Conservation (phyloP, 2,329 filamentous ascomycete genomes). For the Colletotrichum liaoningense region DNA sequence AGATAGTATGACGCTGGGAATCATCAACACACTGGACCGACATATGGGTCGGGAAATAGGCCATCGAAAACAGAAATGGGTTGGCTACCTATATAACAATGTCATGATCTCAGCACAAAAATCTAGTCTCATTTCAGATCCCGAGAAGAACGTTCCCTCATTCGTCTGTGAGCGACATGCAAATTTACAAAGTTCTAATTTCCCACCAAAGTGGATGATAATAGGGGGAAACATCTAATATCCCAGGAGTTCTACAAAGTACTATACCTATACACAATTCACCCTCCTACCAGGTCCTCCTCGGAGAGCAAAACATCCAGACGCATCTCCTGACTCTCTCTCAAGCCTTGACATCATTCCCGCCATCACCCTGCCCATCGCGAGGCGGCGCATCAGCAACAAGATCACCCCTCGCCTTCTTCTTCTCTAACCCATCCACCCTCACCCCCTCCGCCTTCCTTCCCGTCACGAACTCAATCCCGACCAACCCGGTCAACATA, state of each 20-base stretch:
- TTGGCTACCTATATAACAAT: not conserved
- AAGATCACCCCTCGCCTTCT: constrained; percentile 5
- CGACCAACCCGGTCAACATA: constrained; percentile 58
- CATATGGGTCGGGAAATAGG: not conserved
- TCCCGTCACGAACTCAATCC: constrained; percentile 46
- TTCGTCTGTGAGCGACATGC: not conserved
- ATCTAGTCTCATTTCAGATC: not conserved
- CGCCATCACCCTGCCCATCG: not conserved
- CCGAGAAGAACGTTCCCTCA: not conserved
- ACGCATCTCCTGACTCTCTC: not conserved
- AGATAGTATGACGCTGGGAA: not conserved
- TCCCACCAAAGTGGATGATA: not conserved
- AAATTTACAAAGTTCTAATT: not conserved
- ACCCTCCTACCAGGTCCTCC: not conserved
- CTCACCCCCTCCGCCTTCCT: constrained; percentile 41
- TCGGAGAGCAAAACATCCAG: not conserved
- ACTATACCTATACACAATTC: not conserved
- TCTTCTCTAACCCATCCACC: constrained; percentile 13
- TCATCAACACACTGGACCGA: not conserved
- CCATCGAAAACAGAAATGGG: too few species aligned
- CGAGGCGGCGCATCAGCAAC: constrained; percentile 23
- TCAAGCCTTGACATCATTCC: not conserved
- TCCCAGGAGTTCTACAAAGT: not conserved
- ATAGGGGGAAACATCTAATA: not conserved
- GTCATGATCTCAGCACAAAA: not conserved